These are phyloP conservation scores for Volvox carteri DNA, from an alignment of 163 green algal genomes.

Conservation along the genomic window DNA sequence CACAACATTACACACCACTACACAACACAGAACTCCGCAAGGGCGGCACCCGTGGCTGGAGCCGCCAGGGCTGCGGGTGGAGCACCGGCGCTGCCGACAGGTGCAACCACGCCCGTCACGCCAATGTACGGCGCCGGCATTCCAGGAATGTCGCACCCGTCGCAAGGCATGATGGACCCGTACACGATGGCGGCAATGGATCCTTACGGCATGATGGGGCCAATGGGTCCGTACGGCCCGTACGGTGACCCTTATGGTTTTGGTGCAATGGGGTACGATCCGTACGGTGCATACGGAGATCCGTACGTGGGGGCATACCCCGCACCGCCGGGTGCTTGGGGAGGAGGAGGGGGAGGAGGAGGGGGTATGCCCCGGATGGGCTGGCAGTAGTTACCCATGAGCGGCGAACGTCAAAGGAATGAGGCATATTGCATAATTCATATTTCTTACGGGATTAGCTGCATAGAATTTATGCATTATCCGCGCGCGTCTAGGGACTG, in stretches of 20 bases:
- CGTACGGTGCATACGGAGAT: constrained; percentile 20
- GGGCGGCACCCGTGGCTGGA: too few species aligned
- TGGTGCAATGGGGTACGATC: neutral
- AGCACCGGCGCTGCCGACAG: too few species aligned
- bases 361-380: neutral
- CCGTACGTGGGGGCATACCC: constrained; percentile 14
- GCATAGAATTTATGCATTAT: too few species aligned
- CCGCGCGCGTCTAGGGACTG: too few species aligned
- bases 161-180: neutral
- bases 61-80: too few species aligned
- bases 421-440: too few species aligned
- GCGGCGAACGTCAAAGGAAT: too few species aligned
- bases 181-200: neutral
- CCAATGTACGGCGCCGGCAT: neutral
- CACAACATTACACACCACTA: too few species aligned
- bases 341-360: neutral
- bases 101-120: neutral
- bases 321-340: neutral
- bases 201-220: neutral
- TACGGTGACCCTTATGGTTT: constrained; percentile 10
- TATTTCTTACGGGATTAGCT: too few species aligned
- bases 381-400: constrained; percentile 4
- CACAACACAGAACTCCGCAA: neutral
- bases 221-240: neutral
- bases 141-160: neutral